Percentiles rank a stretch among this genome's conserved stretches.
Evolutionary conservation across 2,329 filamentous ascomycete species (phyloP).

Genomic region (Iodosphaeria phyllophila): DNA sequence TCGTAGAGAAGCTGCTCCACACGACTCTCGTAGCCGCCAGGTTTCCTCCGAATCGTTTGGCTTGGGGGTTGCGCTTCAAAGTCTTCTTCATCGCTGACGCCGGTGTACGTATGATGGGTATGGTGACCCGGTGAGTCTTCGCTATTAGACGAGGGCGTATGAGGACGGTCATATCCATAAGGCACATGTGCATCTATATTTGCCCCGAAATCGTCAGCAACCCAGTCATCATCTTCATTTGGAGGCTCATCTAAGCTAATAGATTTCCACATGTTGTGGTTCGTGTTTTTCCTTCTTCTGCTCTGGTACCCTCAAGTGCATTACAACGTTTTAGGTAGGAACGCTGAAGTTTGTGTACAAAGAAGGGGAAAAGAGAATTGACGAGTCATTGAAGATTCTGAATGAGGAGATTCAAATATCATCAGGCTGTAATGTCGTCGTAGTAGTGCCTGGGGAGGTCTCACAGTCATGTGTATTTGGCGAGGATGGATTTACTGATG

Average conservation of each 20-base stretch:
- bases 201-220: too few relatives aligned
- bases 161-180: slow-evolving; percentile 48
- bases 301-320: too few relatives aligned
- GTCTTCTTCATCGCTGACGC: slow-evolving; percentile 26
- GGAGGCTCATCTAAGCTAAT: slow-evolving; percentile 3
- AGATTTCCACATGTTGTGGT: not conserved
- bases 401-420: not conserved
- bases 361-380: slow-evolving; percentile 1
- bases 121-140: slow-evolving; percentile 38
- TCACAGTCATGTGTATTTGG: slow-evolving; percentile 38
- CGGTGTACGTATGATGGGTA: slow-evolving; percentile 12
- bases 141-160: slow-evolving; percentile 53
- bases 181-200: too few relatives aligned
- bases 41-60: slow-evolving; percentile 44
- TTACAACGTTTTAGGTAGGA: not conserved
- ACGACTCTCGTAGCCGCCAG: slow-evolving; percentile 80
- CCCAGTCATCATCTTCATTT: slow-evolving; percentile 24
- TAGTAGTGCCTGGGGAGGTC: slow-evolving; percentile 17
- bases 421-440: too few relatives aligned
- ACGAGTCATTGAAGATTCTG: not conserved
- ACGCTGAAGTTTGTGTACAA: slow-evolving; percentile 1
- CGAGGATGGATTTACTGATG: slow-evolving; percentile 44
- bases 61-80: slow-evolving; percentile 19
- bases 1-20: slow-evolving; percentile 97
- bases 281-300: too few relatives aligned